A percentile compares a stretch with the other conserved stretches of the same genome.
phyloP scores from a whole-genome alignment of 1,284 basidiomycete species.

The Pyrrhoderma lamaoense region DNA sequence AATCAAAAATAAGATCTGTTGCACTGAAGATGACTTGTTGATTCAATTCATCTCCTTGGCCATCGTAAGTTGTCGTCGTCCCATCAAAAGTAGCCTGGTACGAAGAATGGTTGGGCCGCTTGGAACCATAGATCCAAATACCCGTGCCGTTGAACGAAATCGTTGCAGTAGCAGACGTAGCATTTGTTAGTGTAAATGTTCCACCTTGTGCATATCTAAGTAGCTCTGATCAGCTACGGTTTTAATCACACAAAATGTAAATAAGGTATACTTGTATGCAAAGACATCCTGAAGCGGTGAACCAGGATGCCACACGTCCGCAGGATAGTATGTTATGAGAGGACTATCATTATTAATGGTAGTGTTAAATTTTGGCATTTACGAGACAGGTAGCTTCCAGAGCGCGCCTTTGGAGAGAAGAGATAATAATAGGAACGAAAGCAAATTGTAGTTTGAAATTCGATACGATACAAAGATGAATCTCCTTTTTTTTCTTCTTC shows the following conservation, averaged over 20 bases:
- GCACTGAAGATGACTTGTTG: constrained; percentile 16
- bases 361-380: constrained; percentile 32
- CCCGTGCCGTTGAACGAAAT: constrained; percentile 31
- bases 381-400: neutral
- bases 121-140: constrained; percentile 29
- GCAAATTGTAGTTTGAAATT: neutral
- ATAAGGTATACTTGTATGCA: constrained; percentile 24
- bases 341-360: constrained; percentile 37
- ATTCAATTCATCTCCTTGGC: neutral
- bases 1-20: constrained; percentile 5
- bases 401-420: neutral
- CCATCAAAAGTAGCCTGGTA: constrained; percentile 19
- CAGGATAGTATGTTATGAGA: constrained; percentile 29
- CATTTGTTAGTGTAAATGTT: constrained; percentile 27
- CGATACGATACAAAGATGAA: no score
- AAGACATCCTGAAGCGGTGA: constrained; percentile 21
- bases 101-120: constrained; percentile 27
- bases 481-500: no score
- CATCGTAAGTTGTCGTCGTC: neutral
- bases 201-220: constrained; percentile 20
- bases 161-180: constrained; percentile 24
- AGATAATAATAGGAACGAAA: neutral
- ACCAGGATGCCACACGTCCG: constrained; percentile 28
- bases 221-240: no score
- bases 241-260: no score